phyloP scores from a whole-genome alignment of 2,329 filamentous ascomycete species.

The Lecanoromycetidae sp. region DNA sequence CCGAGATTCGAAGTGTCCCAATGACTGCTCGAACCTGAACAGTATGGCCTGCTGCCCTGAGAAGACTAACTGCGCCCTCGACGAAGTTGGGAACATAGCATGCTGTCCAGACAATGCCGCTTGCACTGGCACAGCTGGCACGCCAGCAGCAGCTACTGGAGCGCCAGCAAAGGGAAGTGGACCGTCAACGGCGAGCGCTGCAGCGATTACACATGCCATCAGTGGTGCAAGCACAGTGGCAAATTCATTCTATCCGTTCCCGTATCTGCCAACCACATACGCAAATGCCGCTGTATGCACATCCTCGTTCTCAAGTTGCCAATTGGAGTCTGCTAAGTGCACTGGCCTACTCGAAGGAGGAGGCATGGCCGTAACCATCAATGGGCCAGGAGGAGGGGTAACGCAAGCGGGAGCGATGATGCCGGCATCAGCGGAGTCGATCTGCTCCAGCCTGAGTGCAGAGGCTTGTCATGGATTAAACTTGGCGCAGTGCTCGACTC shows the following conservation, averaged over 20 bases:
- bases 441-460: constrained; percentile 29
- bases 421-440: constrained; percentile 30
- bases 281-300: constrained; percentile 39
- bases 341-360: constrained; percentile 35
- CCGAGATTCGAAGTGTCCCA: constrained; percentile 33
- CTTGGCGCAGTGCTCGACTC: constrained; percentile 14
- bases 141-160: constrained; percentile 17
- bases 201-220: constrained; percentile 17
- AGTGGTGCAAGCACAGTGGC: constrained; percentile 33
- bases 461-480: constrained; percentile 16
- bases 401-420: constrained; percentile 36
- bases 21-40: constrained; percentile 40
- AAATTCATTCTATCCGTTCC: constrained; percentile 40
- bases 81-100: constrained; percentile 45
- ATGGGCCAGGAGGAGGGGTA: constrained; percentile 36
- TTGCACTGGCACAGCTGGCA: constrained; percentile 39
- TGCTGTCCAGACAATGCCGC: constrained; percentile 47
- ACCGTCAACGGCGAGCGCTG: constrained; percentile 11
- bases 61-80: constrained; percentile 43
- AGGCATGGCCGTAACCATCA: constrained; percentile 40
- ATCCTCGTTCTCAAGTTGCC: constrained; percentile 42
- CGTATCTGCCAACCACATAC: constrained; percentile 43
- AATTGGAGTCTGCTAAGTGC: constrained; percentile 35
- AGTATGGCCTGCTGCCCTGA: constrained; percentile 44
- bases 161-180: constrained; percentile 16